Percentiles rank a stretch among this genome's conserved stretches.
Evolutionary conservation across 139 green algal genomes (phyloP).

Genomic region (Chara braunii): DNA sequence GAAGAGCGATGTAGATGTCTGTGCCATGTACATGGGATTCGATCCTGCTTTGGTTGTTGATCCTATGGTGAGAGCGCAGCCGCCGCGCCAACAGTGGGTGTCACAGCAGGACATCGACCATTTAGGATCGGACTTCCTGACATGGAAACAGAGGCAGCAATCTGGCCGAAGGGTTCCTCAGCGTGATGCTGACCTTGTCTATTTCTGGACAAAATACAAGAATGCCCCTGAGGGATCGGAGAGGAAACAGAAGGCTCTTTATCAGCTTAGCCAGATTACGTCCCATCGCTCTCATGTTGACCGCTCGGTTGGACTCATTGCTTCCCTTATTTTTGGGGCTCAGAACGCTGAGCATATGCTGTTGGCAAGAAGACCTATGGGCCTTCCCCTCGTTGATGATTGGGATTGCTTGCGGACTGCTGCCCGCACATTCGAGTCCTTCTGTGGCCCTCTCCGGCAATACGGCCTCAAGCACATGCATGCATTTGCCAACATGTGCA

Average conservation of each 20-base stretch:
- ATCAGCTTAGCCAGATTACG: constrained; percentile 41
- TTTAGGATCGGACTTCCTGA: no score
- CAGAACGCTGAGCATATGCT: not conserved
- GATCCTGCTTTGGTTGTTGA: no score
- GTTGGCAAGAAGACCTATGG: constrained; percentile 2
- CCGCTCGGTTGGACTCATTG: constrained; percentile 25
- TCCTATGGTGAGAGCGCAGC: no score
- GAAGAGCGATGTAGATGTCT: constrained; percentile 57
- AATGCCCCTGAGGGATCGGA: constrained; percentile 18
- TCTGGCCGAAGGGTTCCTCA: no score
- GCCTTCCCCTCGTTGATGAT: constrained; percentile 63
- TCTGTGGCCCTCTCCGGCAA: constrained; percentile 1
- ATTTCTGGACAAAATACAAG: constrained; percentile 51
- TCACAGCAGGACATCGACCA: no score
- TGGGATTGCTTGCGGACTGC: constrained; percentile 92
- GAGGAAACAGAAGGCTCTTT: constrained; percentile 24
- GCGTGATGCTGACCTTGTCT: constrained; percentile 76
- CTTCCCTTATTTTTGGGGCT: not conserved
- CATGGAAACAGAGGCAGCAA: no score
- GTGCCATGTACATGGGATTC: constrained; percentile 59
- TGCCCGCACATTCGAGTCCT: constrained; percentile 14
- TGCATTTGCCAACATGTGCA: constrained; percentile 21
- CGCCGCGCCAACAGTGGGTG: no score
- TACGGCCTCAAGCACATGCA: constrained; percentile 38
- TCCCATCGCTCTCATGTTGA: constrained; percentile 43